Conservation (phyloP, 2,329 filamentous ascomycete genomes). For the Arthroderma uncinatum region DNA sequence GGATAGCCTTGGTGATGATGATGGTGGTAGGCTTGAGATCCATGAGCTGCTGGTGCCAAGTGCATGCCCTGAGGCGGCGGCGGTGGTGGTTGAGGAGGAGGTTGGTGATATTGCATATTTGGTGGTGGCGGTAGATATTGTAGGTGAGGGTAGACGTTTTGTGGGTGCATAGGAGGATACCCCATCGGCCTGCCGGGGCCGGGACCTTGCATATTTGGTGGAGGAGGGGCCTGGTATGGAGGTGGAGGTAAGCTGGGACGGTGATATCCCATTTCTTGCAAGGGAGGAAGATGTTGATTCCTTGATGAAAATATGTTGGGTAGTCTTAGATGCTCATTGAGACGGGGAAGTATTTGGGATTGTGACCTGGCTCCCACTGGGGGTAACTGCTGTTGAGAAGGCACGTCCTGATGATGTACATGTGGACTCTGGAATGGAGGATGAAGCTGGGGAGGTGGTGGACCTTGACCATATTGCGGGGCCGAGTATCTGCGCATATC, state of each 20-base stretch:
- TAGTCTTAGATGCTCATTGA: constrained; percentile 25
- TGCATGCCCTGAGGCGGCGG: neutral
- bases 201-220: neutral
- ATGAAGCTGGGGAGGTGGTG: constrained; percentile 1
- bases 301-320: constrained; percentile 28
- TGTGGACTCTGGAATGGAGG: neutral
- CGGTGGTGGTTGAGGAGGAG: constrained; percentile 2
- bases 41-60: neutral
- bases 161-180: neutral
- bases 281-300: constrained; percentile 31
- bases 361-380: constrained; percentile 20
- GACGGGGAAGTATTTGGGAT: constrained; percentile 19
- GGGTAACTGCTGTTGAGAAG: constrained; percentile 21
- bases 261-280: constrained; percentile 30
- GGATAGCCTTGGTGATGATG: constrained; percentile 9
- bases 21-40: constrained; percentile 8
- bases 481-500: constrained; percentile 12
- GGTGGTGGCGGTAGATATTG: constrained; percentile 6
- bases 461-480: neutral
- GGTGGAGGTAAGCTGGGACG: constrained; percentile 19
- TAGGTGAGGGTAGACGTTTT: constrained; percentile 1
- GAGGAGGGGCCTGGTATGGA: constrained; percentile 8
- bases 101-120: constrained; percentile 2
- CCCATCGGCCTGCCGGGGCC: neutral
- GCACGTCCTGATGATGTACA: neutral